Percentiles rank a stretch among this genome's conserved stretches.
These are phyloP conservation scores for Anethum foeniculum DNA, from an alignment of 140 eudicot genomes.

Conservation along the genomic window DNA sequence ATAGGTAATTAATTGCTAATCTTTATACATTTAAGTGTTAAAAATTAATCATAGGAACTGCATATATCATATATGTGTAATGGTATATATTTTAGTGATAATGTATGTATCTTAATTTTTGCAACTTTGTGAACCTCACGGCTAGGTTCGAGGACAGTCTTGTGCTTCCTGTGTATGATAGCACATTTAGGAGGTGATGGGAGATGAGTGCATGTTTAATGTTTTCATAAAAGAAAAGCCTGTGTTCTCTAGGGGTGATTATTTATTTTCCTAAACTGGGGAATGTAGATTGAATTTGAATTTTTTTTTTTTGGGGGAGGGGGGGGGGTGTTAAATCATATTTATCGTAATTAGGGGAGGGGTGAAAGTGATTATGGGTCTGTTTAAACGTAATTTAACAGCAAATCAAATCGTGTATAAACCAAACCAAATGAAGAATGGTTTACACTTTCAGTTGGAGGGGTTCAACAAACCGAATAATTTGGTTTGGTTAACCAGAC, in stretches of 20 bases:
- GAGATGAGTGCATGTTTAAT: neutral
- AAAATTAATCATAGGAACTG: neutral
- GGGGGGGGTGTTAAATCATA: neutral
- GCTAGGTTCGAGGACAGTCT: neutral
- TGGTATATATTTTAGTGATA: neutral
- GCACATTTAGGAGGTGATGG: neutral
- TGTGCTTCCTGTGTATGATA: no score
- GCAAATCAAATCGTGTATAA: no score
- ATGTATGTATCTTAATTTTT: neutral
- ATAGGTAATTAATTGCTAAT: neutral
- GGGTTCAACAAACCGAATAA: no score
- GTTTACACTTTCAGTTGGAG: no score
- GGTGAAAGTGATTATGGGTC: neutral
- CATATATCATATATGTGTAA: neutral
- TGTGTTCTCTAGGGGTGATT: neutral
- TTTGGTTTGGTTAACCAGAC: no score
- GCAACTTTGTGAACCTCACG: neutral
- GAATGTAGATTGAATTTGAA: neutral
- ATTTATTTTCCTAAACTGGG: neutral
- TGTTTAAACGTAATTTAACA: neutral
- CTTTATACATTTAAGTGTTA: neutral
- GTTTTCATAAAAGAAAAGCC: neutral
- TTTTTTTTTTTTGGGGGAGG: no score
- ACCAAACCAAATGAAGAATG: no score
- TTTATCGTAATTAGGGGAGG: neutral